Evolutionary conservation across 2,329 filamentous ascomycete genomes (phyloP).

Genomic region (Pezicula carpinea): DNA sequence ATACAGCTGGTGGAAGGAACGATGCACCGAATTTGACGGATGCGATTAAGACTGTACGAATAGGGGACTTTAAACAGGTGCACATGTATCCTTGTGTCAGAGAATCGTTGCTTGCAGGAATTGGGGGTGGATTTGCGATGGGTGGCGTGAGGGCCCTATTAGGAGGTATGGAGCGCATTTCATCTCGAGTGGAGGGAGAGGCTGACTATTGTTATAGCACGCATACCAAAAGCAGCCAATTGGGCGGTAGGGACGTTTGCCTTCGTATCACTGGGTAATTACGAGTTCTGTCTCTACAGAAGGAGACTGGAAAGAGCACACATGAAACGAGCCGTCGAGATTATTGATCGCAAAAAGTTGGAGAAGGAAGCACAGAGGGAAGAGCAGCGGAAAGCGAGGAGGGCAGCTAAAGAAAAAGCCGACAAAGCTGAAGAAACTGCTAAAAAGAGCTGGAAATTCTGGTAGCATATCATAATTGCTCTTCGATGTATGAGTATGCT

Average conservation of each 20-base stretch:
- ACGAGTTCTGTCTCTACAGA: constrained; percentile 79
- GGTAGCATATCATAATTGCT: constrained; percentile 16
- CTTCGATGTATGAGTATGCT: constrained; percentile 3
- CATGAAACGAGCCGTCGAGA: constrained; percentile 81
- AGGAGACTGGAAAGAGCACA: constrained; percentile 71
- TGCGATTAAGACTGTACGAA: constrained; percentile 61
- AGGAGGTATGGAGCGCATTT: constrained; percentile 53
- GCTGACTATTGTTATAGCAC: constrained; percentile 37
- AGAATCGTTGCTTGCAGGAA: constrained; percentile 77
- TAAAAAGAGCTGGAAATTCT: constrained; percentile 28
- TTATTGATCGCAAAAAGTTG: constrained; percentile 68
- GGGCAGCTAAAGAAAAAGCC: constrained; percentile 37
- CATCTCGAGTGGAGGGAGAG: not conserved
- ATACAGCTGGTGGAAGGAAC: constrained; percentile 25
- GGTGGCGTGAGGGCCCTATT: constrained; percentile 71
- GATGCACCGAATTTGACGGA: constrained; percentile 46
- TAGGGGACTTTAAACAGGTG: constrained; percentile 65
- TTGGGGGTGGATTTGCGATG: constrained; percentile 70
- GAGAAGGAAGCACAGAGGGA: constrained; percentile 51
- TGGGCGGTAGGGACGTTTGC: constrained; percentile 81
- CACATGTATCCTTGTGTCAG: constrained; percentile 80
- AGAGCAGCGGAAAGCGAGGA: constrained; percentile 35
- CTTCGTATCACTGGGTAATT: constrained; percentile 63
- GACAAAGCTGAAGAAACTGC: constrained; percentile 27
- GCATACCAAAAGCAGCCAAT: constrained; percentile 66